Percentiles rank a stretch among this genome's conserved stretches.
These are phyloP conservation scores for Gomphus bonarii DNA, from an alignment of 1,284 basidiomycete genomes.

Conservation along the genomic window DNA sequence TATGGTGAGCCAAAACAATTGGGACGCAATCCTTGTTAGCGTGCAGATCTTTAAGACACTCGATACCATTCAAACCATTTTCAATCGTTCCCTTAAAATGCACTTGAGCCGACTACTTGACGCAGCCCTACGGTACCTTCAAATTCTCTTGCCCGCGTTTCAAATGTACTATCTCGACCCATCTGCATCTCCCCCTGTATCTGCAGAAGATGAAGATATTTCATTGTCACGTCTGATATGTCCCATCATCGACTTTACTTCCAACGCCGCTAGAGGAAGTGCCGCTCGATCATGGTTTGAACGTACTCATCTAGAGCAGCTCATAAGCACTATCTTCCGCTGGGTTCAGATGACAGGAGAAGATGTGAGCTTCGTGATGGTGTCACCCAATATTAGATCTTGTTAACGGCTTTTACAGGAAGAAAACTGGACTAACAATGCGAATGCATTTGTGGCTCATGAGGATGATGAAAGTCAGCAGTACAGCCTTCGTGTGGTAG, in stretches of 20 bases:
- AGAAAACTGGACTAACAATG: constrained; percentile 82
- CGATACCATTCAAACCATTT: constrained; percentile 64
- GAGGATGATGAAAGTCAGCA: constrained; percentile 86
- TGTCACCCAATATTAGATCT: neutral
- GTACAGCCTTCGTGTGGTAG: constrained; percentile 77
- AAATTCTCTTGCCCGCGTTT: constrained; percentile 57
- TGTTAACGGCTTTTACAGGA: constrained; percentile 40
- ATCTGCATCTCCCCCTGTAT: constrained; percentile 40
- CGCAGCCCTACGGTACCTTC: constrained; percentile 56
- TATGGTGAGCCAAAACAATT: constrained; percentile 44
- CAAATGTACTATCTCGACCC: constrained; percentile 51
- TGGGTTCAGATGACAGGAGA: constrained; percentile 85
- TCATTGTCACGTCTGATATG: constrained; percentile 70
- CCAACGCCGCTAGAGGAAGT: constrained; percentile 50
- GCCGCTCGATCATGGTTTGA: constrained; percentile 55
- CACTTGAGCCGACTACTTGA: constrained; percentile 54
- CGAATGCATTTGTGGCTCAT: constrained; percentile 88
- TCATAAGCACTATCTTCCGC: constrained; percentile 54
- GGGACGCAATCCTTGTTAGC: constrained; percentile 71
- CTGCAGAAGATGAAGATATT: constrained; percentile 70
- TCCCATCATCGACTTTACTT: constrained; percentile 74
- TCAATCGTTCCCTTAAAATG: constrained; percentile 56
- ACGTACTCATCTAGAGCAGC: constrained; percentile 37
- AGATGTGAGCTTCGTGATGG: constrained; percentile 47
- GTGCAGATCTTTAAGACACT: constrained; percentile 79